These are phyloP conservation scores for Cercospora sp. DNA, from an alignment of 2,329 filamentous ascomycete species.

Conservation along the genomic window DNA sequence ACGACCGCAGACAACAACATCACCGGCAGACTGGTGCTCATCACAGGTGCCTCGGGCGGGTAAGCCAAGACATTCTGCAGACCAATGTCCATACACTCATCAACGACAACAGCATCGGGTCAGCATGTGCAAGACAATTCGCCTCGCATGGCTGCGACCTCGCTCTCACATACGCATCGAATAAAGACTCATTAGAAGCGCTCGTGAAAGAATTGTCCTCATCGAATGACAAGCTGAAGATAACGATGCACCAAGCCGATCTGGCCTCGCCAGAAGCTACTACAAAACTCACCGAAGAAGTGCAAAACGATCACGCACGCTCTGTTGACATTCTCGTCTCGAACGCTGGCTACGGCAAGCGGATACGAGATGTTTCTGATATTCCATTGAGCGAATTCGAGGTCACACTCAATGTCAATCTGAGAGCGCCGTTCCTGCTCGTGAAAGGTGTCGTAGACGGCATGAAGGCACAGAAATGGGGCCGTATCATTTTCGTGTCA, in stretches of 20 bases:
- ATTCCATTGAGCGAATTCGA: constrained; percentile 66
- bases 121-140: constrained; percentile 57
- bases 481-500: constrained; percentile 63
- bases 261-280: constrained; percentile 56
- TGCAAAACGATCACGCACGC: constrained; percentile 54
- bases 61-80: neutral
- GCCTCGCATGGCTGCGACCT: constrained; percentile 54
- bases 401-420: constrained; percentile 61
- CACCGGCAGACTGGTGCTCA: constrained; percentile 55
- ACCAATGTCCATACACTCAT: neutral
- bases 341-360: constrained; percentile 66
- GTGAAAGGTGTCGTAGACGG: constrained; percentile 60
- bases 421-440: constrained; percentile 63
- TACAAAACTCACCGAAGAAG: constrained; percentile 54
- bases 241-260: constrained; percentile 60
- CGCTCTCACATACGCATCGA: constrained; percentile 60
- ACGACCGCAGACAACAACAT: constrained; percentile 40
- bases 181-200: constrained; percentile 47
- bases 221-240: constrained; percentile 37
- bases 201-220: constrained; percentile 40
- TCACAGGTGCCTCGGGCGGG: constrained; percentile 60
- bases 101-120: constrained; percentile 52
- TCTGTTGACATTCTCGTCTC: constrained; percentile 63
- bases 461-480: constrained; percentile 63
- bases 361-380: constrained; percentile 54